phyloP scores from a whole-genome alignment of 2,329 filamentous ascomycete species.

The Colletotrichum tabaci region DNA sequence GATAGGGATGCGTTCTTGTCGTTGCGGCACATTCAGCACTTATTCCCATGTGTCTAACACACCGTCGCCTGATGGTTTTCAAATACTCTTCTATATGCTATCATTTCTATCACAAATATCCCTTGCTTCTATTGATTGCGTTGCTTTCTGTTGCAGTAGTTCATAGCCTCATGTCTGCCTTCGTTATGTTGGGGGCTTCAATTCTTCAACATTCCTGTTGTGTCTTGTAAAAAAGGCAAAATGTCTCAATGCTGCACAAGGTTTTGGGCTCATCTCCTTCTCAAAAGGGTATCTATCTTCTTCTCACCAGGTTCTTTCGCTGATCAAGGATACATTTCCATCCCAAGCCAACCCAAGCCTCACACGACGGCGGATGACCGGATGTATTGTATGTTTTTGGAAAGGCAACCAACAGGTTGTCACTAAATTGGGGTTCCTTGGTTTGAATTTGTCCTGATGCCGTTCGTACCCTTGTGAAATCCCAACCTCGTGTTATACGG shows the following conservation, averaged over 20 bases:
- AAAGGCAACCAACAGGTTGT: neutral
- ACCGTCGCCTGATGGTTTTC: neutral
- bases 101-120: neutral
- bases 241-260: neutral
- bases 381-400: neutral
- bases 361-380: neutral
- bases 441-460: neutral
- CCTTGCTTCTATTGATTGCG: too few species aligned
- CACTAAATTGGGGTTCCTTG: neutral
- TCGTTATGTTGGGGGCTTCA: slow-evolving; percentile 1
- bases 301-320: neutral
- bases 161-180: neutral
- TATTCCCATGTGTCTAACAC: neutral
- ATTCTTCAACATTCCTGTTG: slow-evolving; percentile 10
- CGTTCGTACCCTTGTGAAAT: neutral
- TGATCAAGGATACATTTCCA: neutral
- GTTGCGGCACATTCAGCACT: neutral
- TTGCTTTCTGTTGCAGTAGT: too few species aligned
- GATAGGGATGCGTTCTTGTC: neutral
- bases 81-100: neutral
- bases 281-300: neutral
- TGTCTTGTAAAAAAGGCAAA: neutral
- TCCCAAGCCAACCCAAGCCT: slow-evolving; percentile 4
- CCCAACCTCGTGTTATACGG: neutral
- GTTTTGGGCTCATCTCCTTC: neutral